A percentile compares a stretch with the other conserved stretches of the same genome.
These are phyloP conservation scores for Ceriops zippeliana DNA, from an alignment of 345 rosid species.

Conservation along the genomic window DNA sequence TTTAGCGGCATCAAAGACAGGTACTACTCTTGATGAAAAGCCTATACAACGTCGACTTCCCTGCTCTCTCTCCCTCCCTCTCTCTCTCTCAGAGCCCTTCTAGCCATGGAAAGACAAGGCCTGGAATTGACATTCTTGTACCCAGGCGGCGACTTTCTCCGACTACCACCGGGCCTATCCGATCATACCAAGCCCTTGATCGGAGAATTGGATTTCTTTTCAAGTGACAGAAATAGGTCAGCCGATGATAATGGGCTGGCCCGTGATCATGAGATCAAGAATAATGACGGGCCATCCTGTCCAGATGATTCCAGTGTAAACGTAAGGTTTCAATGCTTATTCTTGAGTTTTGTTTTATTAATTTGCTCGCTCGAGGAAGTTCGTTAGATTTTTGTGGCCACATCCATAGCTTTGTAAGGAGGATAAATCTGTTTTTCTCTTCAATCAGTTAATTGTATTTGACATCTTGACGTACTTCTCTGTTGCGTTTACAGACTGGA, in stretches of 20 bases:
- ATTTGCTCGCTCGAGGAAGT: not conserved
- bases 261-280: constrained; percentile 22
- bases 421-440: too few species aligned
- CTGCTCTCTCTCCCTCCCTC: not conserved
- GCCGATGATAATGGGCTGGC: not conserved
- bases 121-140: constrained; percentile 54
- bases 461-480: not conserved
- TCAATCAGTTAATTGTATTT: constrained; percentile 1
- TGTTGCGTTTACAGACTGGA: constrained; percentile 43
- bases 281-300: constrained; percentile 13
- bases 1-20: not conserved
- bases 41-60: constrained; percentile 27
- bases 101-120: constrained; percentile 58
- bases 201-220: constrained; percentile 85
- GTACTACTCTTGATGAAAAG: constrained; percentile 20
- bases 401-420: not conserved
- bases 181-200: constrained; percentile 35
- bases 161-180: constrained; percentile 22
- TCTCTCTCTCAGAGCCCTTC: constrained; percentile 9
- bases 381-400: not conserved
- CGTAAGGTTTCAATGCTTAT: constrained; percentile 42
- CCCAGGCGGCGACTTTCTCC: constrained; percentile 47
- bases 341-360: not conserved
- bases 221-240: constrained; percentile 16
- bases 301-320: constrained; percentile 39